Percentiles rank a stretch among this genome's conserved stretches.
Evolutionary conservation across 495 filamentous ascomycete genomes (phyloP).

Genomic region (Penicillium parvum): DNA sequence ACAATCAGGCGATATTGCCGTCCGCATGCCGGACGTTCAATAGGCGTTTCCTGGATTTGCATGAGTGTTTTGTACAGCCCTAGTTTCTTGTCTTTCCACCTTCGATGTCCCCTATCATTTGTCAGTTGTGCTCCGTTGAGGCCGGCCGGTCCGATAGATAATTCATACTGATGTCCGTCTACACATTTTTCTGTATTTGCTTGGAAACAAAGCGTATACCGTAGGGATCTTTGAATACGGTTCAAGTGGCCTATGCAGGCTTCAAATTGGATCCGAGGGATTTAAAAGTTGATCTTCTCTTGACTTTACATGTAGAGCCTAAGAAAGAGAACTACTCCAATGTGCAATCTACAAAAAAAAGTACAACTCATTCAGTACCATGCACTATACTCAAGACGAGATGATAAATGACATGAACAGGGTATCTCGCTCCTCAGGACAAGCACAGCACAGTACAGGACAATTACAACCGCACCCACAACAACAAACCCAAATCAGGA

Average conservation of each 20-base stretch:
- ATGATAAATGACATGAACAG: constrained; percentile 4
- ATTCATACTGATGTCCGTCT: constrained; percentile 17
- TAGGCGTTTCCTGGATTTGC: constrained; percentile 25
- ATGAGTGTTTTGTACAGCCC: constrained; percentile 30
- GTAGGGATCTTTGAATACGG: no score
- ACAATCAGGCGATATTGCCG: constrained; percentile 91
- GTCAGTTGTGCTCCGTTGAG: constrained; percentile 21
- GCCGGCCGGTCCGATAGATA: constrained; percentile 36
- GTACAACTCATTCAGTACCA: not conserved
- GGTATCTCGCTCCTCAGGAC: constrained; percentile 15
- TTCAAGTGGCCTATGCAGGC: no score
- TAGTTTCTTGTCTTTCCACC: constrained; percentile 5
- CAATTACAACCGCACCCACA: no score
- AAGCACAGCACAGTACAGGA: no score
- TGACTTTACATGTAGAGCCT: no score
- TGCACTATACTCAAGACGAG: not conserved
- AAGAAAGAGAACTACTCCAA: no score
- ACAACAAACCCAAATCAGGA: no score
- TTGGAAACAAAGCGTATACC: no score
- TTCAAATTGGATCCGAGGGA: no score
- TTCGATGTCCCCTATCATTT: constrained; percentile 1
- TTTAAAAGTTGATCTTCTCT: no score
- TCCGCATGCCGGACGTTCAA: constrained; percentile 83
- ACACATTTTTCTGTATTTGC: no score
- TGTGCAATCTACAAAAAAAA: no score